Base-by-base conservation (phyloP, 306 rosid species). In the Quercus rubra region DNA sequence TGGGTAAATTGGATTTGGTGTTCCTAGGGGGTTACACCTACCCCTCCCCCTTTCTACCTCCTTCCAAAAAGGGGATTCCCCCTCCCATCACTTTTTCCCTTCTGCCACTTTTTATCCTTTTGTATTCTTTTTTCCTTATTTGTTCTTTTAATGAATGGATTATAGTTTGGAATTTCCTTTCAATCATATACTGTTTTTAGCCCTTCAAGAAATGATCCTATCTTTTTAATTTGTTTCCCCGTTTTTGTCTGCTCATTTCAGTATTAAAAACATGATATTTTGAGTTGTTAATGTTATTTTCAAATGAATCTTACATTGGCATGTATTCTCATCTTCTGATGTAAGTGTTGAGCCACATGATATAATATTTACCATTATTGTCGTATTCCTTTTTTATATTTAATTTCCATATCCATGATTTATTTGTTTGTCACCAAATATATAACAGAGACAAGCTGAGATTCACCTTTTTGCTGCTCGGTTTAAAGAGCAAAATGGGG, bases 381-480 rank as follows among this genome's bases (percentile, higher is more conserved):
- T 23, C 10, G 0, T 8, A 41, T 70, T 31, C 35, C 25, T 4
- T 28, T 57, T 71, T 9, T 21, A 31, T 8, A 30, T 46, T 17
- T 68, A 55, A 13, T 33, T 35, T 77, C 15, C 43, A 69, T 31
- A 20, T 18, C 11, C 8, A 6, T 71, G 31, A 62, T 73, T 56
- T 70, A n/a, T 74, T 70, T 73, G 68, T 59, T 72, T 71, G 61
- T 66, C n/a, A 52, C 55, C 30, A 55, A 70, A 74, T 80, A 75
- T 35, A 35, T 35, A 56, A 85, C 93, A 96, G 99, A 89, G 99
- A 67, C 97, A 90, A 66, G 96, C 99, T 2, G 99, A 91, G 87
- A 96, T 96, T 79, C 99, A 96, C 82, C 87, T 96, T 57, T 96
- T 96, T 78, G 86, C 94, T 82, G 96, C 97, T 59, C 94, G 96